Evolutionary conservation across 306 rosid species (phyloP).

Genomic region (Parietaria judaica): DNA sequence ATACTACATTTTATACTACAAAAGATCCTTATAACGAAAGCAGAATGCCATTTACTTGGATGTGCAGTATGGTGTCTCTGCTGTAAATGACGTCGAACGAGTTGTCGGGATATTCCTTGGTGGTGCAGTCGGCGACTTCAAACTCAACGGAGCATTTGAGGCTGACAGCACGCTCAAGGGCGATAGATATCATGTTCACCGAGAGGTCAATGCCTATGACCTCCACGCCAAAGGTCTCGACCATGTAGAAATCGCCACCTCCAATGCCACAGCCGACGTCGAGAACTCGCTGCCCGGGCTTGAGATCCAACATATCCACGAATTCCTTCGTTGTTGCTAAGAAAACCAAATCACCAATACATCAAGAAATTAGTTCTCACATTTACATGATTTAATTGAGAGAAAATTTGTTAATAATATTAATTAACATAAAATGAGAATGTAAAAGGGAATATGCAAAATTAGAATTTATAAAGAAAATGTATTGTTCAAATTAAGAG

Average conservation of each 20-base stretch:
- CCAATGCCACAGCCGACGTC: constrained; percentile 98
- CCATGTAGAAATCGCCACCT: constrained; percentile 91
- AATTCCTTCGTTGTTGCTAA: constrained; percentile 74
- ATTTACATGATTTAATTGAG: no score
- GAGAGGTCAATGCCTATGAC: constrained; percentile 88
- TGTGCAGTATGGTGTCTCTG: constrained; percentile 76
- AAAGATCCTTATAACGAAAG: background rate
- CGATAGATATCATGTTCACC: constrained; percentile 81
- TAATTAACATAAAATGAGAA: no score
- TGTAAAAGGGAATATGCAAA: no score
- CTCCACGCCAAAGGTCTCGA: constrained; percentile 62
- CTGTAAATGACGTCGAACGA: constrained; percentile 76
- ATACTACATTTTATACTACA: background rate
- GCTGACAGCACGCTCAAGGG: constrained; percentile 74
- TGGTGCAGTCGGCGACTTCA: constrained; percentile 85
- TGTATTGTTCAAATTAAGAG: no score
- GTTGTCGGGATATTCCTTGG: constrained; percentile 51
- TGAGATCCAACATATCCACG: constrained; percentile 57
- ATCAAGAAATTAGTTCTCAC: no score
- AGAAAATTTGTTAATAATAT: no score
- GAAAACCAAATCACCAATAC: constrained; percentile 1
- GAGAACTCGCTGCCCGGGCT: constrained; percentile 69
- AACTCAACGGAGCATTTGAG: constrained; percentile 65
- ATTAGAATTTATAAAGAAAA: no score
- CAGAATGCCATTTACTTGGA: constrained; percentile 44